Evolutionary conservation across 1,284 basidiomycete genomes (phyloP).

Genomic region (Apiotrichum porosum): DNA sequence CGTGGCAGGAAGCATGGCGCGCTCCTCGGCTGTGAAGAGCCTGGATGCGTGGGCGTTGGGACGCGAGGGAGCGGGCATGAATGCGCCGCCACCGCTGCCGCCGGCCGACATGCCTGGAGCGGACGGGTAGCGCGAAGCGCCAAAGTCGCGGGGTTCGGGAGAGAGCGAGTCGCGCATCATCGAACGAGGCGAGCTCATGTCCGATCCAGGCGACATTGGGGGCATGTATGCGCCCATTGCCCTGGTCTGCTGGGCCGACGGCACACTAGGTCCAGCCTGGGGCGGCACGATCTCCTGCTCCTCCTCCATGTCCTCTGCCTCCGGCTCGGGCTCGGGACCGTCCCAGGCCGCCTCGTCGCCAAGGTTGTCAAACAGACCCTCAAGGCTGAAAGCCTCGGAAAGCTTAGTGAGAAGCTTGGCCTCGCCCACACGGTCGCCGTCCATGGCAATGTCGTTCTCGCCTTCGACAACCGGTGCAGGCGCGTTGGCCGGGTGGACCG

Average conservation of each 20-base stretch:
- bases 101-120: no score
- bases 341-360: conserved; percentile 45
- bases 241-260: not conserved
- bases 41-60: conserved; percentile 7
- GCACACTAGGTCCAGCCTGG: not conserved
- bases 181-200: conserved; percentile 5
- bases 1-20: conserved; percentile 31
- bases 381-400: conserved; percentile 46
- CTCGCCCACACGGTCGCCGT: conserved; percentile 33
- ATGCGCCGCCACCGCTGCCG: not conserved
- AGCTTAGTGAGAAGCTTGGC: conserved; percentile 44
- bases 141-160: conserved; percentile 2
- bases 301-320: conserved; percentile 20
- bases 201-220: conserved; percentile 5
- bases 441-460: conserved; percentile 36
- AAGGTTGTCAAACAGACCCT: conserved; percentile 42
- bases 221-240: conserved; percentile 2
- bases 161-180: conserved; percentile 6
- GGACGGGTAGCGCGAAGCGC: not conserved
- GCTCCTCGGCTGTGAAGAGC: conserved; percentile 45
- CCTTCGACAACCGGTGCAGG: conserved; percentile 13
- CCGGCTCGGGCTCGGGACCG: conserved; percentile 28
- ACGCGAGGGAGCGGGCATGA: conserved; percentile 3
- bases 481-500: conserved; percentile 53
- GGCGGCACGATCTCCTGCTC: not conserved